Percentiles rank a stretch among this genome's conserved stretches.
These are phyloP conservation scores for Yamadazyma atmosphaerica DNA, from an alignment of 1,139 yeast species.

Conservation along the genomic window DNA sequence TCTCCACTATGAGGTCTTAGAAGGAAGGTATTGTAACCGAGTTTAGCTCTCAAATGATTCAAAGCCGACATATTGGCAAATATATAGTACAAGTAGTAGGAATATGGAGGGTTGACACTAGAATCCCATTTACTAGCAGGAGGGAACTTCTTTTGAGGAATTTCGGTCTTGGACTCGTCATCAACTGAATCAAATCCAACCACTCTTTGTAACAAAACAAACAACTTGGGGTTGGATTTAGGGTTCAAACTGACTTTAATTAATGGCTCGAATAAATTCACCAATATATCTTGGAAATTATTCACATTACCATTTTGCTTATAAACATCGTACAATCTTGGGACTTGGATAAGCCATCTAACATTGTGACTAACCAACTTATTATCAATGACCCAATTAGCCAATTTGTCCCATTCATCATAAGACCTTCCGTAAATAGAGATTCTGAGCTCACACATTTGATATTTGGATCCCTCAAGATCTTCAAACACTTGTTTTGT, in stretches of 20 bases:
- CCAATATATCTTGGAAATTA: slow-evolving; percentile 73
- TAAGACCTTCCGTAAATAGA: slow-evolving; percentile 88
- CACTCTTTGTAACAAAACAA: slow-evolving; percentile 85
- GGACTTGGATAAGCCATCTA: slow-evolving; percentile 95
- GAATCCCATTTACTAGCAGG: slow-evolving; percentile 79
- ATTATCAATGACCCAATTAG: slow-evolving; percentile 93
- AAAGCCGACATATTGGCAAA: slow-evolving; percentile 83
- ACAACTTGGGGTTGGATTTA: slow-evolving; percentile 79
- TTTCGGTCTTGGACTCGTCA: slow-evolving; percentile 92
- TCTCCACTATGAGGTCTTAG: slow-evolving; percentile 98
- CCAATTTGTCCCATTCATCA: slow-evolving; percentile 94
- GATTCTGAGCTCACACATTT: slow-evolving; percentile 94
- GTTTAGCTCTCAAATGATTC: slow-evolving; percentile 73
- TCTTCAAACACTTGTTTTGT: slow-evolving; percentile 93
- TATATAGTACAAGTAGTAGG: slow-evolving; percentile 87
- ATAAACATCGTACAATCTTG: slow-evolving; percentile 88
- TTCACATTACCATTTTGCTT: slow-evolving; percentile 70
- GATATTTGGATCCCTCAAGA: slow-evolving; percentile 91
- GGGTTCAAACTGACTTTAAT: slow-evolving; percentile 91
- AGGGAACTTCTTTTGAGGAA: slow-evolving; percentile 79
- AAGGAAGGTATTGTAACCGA: slow-evolving; percentile 84
- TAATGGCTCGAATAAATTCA: slow-evolving; percentile 82
- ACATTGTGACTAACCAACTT: slow-evolving; percentile 90
- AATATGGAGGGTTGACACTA: slow-evolving; percentile 90
- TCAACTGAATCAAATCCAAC: slow-evolving; percentile 98